Percentiles rank a stretch among this genome's conserved stretches.
Conservation (phyloP, 768 basidiomycete species). For the Tulasnella sp. region DNA sequence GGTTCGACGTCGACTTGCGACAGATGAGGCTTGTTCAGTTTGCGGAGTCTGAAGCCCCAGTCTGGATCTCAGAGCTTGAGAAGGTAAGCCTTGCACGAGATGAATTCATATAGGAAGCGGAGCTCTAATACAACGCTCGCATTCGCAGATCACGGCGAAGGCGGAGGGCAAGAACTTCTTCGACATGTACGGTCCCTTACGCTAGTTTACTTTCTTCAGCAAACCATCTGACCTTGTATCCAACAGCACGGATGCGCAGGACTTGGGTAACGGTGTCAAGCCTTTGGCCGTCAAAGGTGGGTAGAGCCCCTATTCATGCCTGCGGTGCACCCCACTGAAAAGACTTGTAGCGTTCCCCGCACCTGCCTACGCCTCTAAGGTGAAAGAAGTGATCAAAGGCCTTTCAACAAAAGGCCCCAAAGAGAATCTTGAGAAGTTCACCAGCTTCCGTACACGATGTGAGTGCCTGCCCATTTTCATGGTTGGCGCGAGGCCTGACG, state of each 20-base stretch:
- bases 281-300: slow-evolving; percentile 5
- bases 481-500: not conserved
- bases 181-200: slow-evolving; percentile 41
- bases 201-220: not conserved
- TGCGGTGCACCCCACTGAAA: slow-evolving; percentile 13
- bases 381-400: slow-evolving; percentile 49
- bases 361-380: slow-evolving; percentile 49
- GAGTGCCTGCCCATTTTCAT: slow-evolving; percentile 22
- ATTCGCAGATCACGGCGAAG: slow-evolving; percentile 60
- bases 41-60: slow-evolving; percentile 48
- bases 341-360: slow-evolving; percentile 32
- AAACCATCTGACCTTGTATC: not conserved
- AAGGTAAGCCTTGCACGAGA: slow-evolving; percentile 41
- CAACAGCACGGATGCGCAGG: slow-evolving; percentile 61
- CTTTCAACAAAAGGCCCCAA: slow-evolving; percentile 55
- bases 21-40: slow-evolving; percentile 66
- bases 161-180: slow-evolving; percentile 72
- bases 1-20: slow-evolving; percentile 61
- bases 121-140: not conserved
- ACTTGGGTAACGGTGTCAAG: slow-evolving; percentile 31
- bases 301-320: not conserved
- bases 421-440: slow-evolving; percentile 53
- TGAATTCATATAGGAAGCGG: not conserved
- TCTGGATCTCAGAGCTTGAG: slow-evolving; percentile 81
- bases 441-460: slow-evolving; percentile 67